These are phyloP conservation scores for Sporisorium exsertum DNA, from an alignment of 1,284 basidiomycete species.

Conservation along the genomic window DNA sequence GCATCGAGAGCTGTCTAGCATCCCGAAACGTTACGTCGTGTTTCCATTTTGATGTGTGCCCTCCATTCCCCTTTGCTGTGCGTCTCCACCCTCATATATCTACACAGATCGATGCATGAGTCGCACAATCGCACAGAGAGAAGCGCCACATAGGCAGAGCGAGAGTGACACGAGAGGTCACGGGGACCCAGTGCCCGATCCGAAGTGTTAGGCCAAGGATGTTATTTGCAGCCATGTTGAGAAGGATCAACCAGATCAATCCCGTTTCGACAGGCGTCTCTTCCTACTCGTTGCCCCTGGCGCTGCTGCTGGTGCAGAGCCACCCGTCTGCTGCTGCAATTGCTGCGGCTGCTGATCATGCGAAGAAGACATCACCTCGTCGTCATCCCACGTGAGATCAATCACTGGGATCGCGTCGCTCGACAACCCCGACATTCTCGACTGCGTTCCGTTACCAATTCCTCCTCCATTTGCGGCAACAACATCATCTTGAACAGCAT, in stretches of 20 bases:
- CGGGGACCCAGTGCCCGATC: too few relatives aligned
- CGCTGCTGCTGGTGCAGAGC: not conserved
- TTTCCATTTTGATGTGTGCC: too few relatives aligned
- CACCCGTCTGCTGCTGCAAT: not conserved
- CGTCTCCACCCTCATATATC: too few relatives aligned
- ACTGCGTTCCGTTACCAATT: not conserved
- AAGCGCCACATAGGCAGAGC: too few relatives aligned
- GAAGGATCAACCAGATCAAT: not conserved
- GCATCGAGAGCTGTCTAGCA: too few relatives aligned
- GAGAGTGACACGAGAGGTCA: too few relatives aligned
- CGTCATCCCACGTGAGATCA: conserved; percentile 47
- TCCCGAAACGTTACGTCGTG: too few relatives aligned
- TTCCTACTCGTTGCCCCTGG: conserved; percentile 2
- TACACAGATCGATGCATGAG: too few relatives aligned
- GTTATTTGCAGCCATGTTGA: too few relatives aligned
- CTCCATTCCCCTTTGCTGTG: too few relatives aligned
- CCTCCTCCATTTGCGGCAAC: not conserved
- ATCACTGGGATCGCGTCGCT: conserved; percentile 36
- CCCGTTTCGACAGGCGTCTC: conserved; percentile 32
- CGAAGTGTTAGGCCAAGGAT: too few relatives aligned
- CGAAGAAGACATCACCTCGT: conserved; percentile 16
- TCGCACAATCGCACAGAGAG: too few relatives aligned
- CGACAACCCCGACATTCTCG: conserved; percentile 2
- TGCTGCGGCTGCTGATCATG: not conserved
- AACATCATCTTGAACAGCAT: not conserved